Conservation (phyloP, 257 asterid genomes). For the Handroanthus guayacan region DNA sequence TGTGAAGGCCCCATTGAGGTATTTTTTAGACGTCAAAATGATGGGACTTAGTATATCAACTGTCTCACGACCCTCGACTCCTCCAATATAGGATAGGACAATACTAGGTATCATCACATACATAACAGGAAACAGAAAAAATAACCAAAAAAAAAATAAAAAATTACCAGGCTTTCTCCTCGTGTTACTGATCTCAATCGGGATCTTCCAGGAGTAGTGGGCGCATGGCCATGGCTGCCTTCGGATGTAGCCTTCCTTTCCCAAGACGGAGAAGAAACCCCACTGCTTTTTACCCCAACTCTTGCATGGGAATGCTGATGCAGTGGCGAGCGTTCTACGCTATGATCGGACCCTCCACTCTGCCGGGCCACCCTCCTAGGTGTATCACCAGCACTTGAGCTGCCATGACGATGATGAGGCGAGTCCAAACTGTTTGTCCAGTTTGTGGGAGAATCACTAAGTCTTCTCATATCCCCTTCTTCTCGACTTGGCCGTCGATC, state of each 20-base stretch:
- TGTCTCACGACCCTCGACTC: no score
- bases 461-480: conserved; percentile 61
- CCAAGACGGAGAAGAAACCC: conserved; percentile 87
- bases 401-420: conserved; percentile 63
- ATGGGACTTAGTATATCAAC: no score
- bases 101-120: not conserved
- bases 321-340: conserved; percentile 73
- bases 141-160: not conserved
- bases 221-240: conserved; percentile 66
- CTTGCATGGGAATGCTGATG: conserved; percentile 70
- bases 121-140: not conserved
- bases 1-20: no score
- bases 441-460: conserved; percentile 59
- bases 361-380: conserved; percentile 66
- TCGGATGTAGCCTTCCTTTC: conserved; percentile 73
- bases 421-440: conserved; percentile 58
- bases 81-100: not conserved
- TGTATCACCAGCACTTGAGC: conserved; percentile 61
- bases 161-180: conserved; percentile 77
- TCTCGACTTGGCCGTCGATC: conserved; percentile 56
- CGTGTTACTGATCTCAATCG: conserved; percentile 77
- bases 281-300: conserved; percentile 58
- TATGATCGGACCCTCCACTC: conserved; percentile 67
- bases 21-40: no score
- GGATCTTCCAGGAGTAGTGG: conserved; percentile 88